Percentiles rank a stretch among this genome's conserved stretches.
These are phyloP conservation scores for Microcera coccophila DNA, from an alignment of 2,329 filamentous ascomycete genomes.

Conservation along the genomic window DNA sequence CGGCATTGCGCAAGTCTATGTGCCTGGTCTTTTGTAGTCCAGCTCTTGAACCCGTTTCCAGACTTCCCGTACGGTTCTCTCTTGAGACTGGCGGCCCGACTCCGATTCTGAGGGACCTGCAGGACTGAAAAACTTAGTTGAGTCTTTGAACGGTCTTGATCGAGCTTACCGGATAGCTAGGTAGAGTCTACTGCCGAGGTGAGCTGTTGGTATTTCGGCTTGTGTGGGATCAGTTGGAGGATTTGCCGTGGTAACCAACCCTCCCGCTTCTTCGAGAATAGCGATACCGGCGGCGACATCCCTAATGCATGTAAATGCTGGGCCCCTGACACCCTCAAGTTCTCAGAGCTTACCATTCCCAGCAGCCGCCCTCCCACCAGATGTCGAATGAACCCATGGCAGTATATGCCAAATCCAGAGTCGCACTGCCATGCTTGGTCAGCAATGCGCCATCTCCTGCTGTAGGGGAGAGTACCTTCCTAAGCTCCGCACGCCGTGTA, in stretches of 20 bases:
- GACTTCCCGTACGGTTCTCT: constrained; percentile 66
- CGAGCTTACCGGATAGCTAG: constrained; percentile 58
- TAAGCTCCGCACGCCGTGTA: constrained; percentile 69
- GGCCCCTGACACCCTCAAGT: neutral
- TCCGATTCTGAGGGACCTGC: constrained; percentile 60
- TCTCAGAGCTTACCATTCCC: constrained; percentile 61
- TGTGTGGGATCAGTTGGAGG: constrained; percentile 57
- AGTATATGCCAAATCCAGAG: constrained; percentile 69
- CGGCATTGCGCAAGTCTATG: constrained; percentile 10
- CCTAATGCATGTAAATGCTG: constrained; percentile 35
- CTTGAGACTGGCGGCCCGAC: constrained; percentile 63
- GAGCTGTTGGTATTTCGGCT: constrained; percentile 55
- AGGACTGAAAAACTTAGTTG: constrained; percentile 43
- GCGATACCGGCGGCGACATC: constrained; percentile 74
- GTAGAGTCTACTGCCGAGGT: constrained; percentile 65
- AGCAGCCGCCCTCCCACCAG: constrained; percentile 79
- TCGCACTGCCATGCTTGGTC: constrained; percentile 50
- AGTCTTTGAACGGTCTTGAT: neutral
- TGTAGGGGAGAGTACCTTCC: constrained; percentile 43
- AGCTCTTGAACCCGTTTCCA: constrained; percentile 65
- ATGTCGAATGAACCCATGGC: constrained; percentile 75
- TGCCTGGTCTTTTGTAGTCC: constrained; percentile 63
- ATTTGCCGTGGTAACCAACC: constrained; percentile 69
- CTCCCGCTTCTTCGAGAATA: constrained; percentile 69
- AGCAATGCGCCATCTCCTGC: neutral